phyloP scores from a whole-genome alignment of 805 yeast genomes.

The Ogataea glucozyma region DNA sequence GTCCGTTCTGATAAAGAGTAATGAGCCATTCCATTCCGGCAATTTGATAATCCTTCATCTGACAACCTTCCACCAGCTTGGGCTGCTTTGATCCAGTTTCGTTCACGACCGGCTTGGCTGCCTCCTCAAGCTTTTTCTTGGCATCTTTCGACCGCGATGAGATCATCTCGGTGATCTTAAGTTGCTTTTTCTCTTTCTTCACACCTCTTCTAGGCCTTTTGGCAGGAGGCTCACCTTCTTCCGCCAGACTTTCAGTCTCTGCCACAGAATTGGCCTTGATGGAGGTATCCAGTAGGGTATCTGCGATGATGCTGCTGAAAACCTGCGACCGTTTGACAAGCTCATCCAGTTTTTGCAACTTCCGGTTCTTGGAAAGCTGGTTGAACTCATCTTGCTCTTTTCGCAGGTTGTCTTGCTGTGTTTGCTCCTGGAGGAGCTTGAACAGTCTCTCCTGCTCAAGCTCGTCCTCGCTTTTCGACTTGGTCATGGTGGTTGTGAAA shows the following conservation, averaged over 20 bases:
- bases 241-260: too few species aligned
- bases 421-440: slow-evolving; percentile 23
- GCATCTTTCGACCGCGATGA: slow-evolving; percentile 23
- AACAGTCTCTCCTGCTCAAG: slow-evolving; percentile 29
- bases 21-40: slow-evolving; percentile 91
- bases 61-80: slow-evolving; percentile 51
- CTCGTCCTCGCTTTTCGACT: slow-evolving; percentile 14
- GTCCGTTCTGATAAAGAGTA: slow-evolving; percentile 86
- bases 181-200: slow-evolving; percentile 17
- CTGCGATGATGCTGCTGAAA: slow-evolving; percentile 83
- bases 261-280: slow-evolving; percentile 22
- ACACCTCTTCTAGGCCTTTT: slow-evolving; percentile 29
- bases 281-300: slow-evolving; percentile 62
- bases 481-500: background rate
- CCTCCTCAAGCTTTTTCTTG: slow-evolving; percentile 21
- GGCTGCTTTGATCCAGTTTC: slow-evolving; percentile 48
- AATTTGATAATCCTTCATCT: slow-evolving; percentile 78
- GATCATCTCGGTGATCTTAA: slow-evolving; percentile 18
- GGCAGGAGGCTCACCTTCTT: slow-evolving; percentile 26
- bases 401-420: slow-evolving; percentile 13
- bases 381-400: slow-evolving; percentile 45
- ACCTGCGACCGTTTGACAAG: slow-evolving; percentile 86
- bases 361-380: slow-evolving; percentile 50
- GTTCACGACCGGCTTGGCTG: slow-evolving; percentile 14
- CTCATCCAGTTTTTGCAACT: slow-evolving; percentile 65